These are phyloP conservation scores for Ustilaginoidea virens DNA, from an alignment of 2,329 filamentous ascomycete genomes.

Conservation along the genomic window DNA sequence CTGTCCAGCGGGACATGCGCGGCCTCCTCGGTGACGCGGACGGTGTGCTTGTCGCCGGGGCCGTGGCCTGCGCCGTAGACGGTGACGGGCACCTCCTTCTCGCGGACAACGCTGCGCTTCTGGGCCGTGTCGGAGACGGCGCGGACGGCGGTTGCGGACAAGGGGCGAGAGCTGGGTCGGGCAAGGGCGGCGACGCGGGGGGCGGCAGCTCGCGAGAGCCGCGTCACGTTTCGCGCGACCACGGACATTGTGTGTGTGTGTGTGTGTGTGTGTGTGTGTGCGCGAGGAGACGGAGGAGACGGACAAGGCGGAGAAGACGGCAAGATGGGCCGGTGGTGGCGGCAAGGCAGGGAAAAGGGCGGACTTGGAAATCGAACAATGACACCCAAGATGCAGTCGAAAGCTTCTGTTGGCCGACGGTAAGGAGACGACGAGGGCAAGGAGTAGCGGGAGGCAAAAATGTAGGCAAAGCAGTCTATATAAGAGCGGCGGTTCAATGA, in stretches of 20 bases:
- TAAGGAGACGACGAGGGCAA: too few relatives aligned
- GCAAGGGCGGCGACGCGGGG: conserved; percentile 11
- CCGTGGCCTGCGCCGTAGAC: conserved; percentile 32
- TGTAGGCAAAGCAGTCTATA: too few relatives aligned
- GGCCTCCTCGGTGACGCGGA: conserved; percentile 30
- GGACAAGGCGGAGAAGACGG: not conserved
- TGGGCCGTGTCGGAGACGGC: conserved; percentile 22
- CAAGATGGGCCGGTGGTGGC: too few relatives aligned
- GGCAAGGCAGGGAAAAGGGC: too few relatives aligned
- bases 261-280: conserved; percentile 1
- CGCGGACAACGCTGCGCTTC: conserved; percentile 37
- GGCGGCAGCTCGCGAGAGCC: conserved; percentile 16
- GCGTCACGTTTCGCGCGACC: conserved; percentile 18
- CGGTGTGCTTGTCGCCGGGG: conserved; percentile 39
- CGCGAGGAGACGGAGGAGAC: not conserved
- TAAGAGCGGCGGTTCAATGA: too few relatives aligned
- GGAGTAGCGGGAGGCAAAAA: too few relatives aligned
- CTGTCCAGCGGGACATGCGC: conserved; percentile 27
- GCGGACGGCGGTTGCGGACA: conserved; percentile 16
- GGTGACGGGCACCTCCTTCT: conserved; percentile 41
- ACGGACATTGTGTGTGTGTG: conserved; percentile 16
- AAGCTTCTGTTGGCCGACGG: too few relatives aligned
- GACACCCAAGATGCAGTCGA: too few relatives aligned
- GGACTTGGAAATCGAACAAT: too few relatives aligned
- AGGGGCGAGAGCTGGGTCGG: conserved; percentile 14